phyloP scores from a whole-genome alignment of 148 eudicot species.

The Vaccinium corymbosum region DNA sequence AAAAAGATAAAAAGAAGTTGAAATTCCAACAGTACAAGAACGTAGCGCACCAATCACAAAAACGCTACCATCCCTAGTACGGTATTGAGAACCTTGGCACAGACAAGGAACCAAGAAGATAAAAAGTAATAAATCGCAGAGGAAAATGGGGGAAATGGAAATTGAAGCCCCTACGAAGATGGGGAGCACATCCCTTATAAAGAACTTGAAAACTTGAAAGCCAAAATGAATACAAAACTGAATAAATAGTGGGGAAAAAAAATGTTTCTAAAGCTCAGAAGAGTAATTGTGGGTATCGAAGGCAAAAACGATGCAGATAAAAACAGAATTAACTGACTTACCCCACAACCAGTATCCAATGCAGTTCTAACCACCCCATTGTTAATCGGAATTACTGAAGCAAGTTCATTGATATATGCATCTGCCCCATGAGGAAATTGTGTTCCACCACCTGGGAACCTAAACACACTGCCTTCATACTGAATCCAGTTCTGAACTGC shows the following conservation, averaged over 20 bases:
- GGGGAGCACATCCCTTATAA: background rate
- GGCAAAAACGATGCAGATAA: background rate
- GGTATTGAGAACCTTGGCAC: background rate
- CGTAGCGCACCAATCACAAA: background rate
- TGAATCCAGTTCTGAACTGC: conserved; percentile 61
- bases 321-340: conserved; percentile 22
- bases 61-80: background rate
- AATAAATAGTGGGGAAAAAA: background rate
- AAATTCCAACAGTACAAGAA: background rate
- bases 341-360: conserved; percentile 60
- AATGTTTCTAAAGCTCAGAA: background rate
- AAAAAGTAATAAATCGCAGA: background rate
- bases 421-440: conserved; percentile 61
- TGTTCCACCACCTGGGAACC: conserved; percentile 64
- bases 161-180: background rate
- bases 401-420: conserved; percentile 44
- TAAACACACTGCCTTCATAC: conserved; percentile 51
- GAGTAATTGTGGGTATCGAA: background rate
- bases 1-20: background rate
- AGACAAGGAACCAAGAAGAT: background rate
- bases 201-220: background rate
- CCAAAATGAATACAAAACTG: background rate
- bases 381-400: conserved; percentile 44
- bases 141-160: background rate
- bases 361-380: conserved; percentile 53